Conservation (phyloP, 352 stramenopile species). For the Phytopythium montanum region DNA sequence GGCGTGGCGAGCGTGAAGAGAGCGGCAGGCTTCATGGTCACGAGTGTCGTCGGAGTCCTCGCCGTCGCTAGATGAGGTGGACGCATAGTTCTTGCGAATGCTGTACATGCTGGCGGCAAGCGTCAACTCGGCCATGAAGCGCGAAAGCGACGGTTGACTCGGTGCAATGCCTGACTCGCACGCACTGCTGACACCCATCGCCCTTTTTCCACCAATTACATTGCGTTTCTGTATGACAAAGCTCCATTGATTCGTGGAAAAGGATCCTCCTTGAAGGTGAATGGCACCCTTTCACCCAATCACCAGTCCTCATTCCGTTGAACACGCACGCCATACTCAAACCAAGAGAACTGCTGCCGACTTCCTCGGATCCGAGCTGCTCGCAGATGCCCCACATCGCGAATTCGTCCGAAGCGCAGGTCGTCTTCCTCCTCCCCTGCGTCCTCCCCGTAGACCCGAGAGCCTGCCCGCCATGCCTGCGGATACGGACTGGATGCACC, state of each 20-base stretch:
- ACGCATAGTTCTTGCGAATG: slow-evolving; percentile 3
- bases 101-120: background rate
- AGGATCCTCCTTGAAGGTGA: background rate
- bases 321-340: background rate
- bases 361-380: background rate
- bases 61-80: background rate
- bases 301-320: background rate
- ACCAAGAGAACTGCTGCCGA: background rate
- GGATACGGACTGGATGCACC: slow-evolving; percentile 41
- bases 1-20: background rate
- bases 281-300: background rate
- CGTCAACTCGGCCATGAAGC: background rate
- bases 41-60: background rate
- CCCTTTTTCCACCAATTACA: slow-evolving; percentile 1
- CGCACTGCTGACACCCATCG: background rate
- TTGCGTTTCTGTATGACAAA: background rate
- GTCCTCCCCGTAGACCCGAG: background rate
- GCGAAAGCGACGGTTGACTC: background rate
- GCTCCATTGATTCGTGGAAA: background rate
- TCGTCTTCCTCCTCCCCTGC: background rate
- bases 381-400: background rate
- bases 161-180: background rate
- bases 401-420: slow-evolving; percentile 3
- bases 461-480: background rate
- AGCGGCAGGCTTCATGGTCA: background rate